phyloP scores from a whole-genome alignment of 371 early-diverging fungal species.

The Batkoa obscura region DNA sequence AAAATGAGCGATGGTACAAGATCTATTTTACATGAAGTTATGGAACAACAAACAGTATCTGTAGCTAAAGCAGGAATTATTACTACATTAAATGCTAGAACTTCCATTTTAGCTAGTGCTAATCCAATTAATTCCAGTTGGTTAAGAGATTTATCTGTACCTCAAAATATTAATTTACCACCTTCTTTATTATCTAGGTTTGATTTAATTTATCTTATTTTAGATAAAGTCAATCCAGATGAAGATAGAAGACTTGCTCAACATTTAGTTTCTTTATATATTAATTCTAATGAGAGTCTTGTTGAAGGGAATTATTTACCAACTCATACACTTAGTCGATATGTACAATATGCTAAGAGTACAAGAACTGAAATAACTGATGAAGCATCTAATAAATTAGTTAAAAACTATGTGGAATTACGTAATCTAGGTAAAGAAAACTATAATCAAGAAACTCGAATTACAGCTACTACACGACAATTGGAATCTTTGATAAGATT shows the following conservation, averaged over 20 bases:
- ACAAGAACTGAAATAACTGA: slow-evolving; percentile 51
- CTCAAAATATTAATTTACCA: slow-evolving; percentile 91
- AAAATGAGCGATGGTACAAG: slow-evolving; percentile 96
- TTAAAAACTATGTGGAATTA: slow-evolving; percentile 72
- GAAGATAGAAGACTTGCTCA: slow-evolving; percentile 73
- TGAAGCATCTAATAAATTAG: slow-evolving; percentile 56
- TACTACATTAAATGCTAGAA: slow-evolving; percentile 96
- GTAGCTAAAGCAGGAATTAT: slow-evolving; percentile 99
- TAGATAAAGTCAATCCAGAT: slow-evolving; percentile 77
- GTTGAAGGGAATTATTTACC: slow-evolving; percentile 8
- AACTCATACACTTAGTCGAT: slow-evolving; percentile 51
- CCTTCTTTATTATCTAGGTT: slow-evolving; percentile 93
- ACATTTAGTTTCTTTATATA: slow-evolving; percentile 72
- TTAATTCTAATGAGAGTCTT: slow-evolving; percentile 17
- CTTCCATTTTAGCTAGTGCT: slow-evolving; percentile 94
- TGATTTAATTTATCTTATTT: slow-evolving; percentile 86
- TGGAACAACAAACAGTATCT: slow-evolving; percentile 99
- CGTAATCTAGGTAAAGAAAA: slow-evolving; percentile 58
- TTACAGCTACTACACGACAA: slow-evolving; percentile 97
- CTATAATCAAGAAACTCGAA: slow-evolving; percentile 38
- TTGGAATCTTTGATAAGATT: slow-evolving; percentile 98
- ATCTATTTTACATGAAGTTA: slow-evolving; percentile 97
- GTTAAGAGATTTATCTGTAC: slow-evolving; percentile 70
- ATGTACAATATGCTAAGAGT: slow-evolving; percentile 79
- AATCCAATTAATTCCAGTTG: slow-evolving; percentile 96